Evolutionary conservation across 2,329 filamentous ascomycete genomes (phyloP), one percentile per base, ranked within the genome.

Genomic region (Fusarium longipes): DNA sequence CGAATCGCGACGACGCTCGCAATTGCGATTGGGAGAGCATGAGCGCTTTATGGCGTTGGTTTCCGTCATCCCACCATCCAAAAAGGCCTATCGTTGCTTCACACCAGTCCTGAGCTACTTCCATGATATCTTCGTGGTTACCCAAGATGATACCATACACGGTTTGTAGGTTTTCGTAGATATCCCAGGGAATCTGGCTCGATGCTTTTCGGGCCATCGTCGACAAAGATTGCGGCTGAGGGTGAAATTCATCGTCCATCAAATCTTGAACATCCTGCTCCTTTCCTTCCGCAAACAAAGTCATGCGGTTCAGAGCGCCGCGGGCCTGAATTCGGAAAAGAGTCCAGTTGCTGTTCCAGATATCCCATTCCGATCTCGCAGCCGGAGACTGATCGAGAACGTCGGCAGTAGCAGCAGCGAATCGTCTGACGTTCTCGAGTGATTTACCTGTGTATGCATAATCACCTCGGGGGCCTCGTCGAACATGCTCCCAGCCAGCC

Each of bases 11-110:
- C 5, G 74, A 74, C 18, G 80, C 74, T 36, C 67, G 71, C 35
- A 83, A 63, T 65, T 79, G 77, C n/a, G 79, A 76, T 29, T 80
- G 79, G 14, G 82, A 80, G 33, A 81, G 71, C 57, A 77, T 75
- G 20, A 79, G 74, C 47, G 74, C 78, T 70, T 80, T 82, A 60
- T 78, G 79, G 48, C 77, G 82, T 66, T 76, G 77, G 61, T 89
- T 87, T n/a, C 87, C 86, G 63, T 96, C 93, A 74, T 97, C 91
- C 93, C 94, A 97, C 95, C 95, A 98, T 8, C 91, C 89, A 30
- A 94, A 89, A 48, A 98, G 81, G 3, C 90, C 92, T 61, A 97
- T 81, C 0, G 90, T 91, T 1, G 93, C 94, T 80, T 98, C 95
- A 50, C 95, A 89, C 95, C 95, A 98, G 77, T 97, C 94, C 73